Evolutionary conservation across 2,329 filamentous ascomycete genomes (phyloP).

Genomic region (Monosporascus sp.): DNA sequence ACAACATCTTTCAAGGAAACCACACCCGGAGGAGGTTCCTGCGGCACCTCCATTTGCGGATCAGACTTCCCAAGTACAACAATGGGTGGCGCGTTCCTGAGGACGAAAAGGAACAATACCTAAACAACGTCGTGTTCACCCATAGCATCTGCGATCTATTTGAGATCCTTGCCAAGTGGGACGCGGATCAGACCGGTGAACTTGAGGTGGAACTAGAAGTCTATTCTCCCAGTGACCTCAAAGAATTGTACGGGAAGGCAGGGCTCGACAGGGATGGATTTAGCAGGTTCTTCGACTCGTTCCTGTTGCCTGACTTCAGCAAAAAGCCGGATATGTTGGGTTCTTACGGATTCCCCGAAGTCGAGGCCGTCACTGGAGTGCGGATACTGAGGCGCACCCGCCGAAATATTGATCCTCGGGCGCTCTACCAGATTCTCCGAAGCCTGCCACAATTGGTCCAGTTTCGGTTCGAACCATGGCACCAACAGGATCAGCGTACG

Average conservation of each 20-base stretch:
- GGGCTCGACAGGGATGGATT: slow-evolving; percentile 17
- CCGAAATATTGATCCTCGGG: slow-evolving; percentile 8
- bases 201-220: slow-evolving; percentile 20
- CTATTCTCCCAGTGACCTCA: slow-evolving; percentile 17
- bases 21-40: slow-evolving; percentile 12
- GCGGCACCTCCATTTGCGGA: slow-evolving; percentile 13
- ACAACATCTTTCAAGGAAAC: slow-evolving; percentile 12
- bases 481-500: slow-evolving; percentile 5
- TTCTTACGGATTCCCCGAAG: slow-evolving; percentile 7
- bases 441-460: slow-evolving; percentile 7
- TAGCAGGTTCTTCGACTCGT: slow-evolving; percentile 18
- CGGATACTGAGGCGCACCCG: slow-evolving; percentile 8
- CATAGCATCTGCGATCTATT: slow-evolving; percentile 18
- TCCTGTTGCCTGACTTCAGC: slow-evolving; percentile 13
- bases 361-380: slow-evolving; percentile 5
- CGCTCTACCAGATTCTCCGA: slow-evolving; percentile 4
- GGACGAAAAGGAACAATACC: slow-evolving; percentile 17
- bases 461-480: slow-evolving; percentile 9
- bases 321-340: slow-evolving; percentile 5
- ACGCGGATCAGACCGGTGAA: slow-evolving; percentile 3
- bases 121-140: slow-evolving; percentile 20
- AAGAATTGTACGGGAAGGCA: slow-evolving; percentile 12
- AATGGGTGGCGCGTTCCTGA: slow-evolving; percentile 8
- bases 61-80: slow-evolving; percentile 18
- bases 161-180: slow-evolving; percentile 17